Evolutionary conservation across 2,329 filamentous ascomycete species (phyloP).

Genomic region (Fusarium kyushuense): DNA sequence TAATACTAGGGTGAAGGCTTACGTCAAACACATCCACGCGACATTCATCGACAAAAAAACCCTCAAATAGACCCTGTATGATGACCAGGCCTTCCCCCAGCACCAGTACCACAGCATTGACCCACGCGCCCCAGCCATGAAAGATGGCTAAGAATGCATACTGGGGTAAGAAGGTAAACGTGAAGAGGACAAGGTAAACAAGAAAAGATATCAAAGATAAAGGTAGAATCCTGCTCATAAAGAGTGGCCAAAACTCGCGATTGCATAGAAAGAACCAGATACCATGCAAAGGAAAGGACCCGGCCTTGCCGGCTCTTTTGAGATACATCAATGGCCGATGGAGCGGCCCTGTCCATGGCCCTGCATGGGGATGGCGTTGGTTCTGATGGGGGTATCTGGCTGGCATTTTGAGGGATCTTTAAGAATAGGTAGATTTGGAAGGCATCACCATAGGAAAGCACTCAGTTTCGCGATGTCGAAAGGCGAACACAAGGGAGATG

Average conservation of each 20-base stretch:
- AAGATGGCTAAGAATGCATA: constrained; percentile 91
- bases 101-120: constrained; percentile 88
- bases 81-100: constrained; percentile 85
- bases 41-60: constrained; percentile 83
- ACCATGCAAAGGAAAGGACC: constrained; percentile 73
- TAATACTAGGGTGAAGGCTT: constrained; percentile 47
- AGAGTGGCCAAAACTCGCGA: constrained; percentile 84
- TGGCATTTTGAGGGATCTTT: constrained; percentile 36
- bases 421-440: constrained; percentile 3
- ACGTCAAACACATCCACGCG: constrained; percentile 88
- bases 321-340: constrained; percentile 58
- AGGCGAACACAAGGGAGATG: constrained; percentile 12
- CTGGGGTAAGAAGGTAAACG: constrained; percentile 89
- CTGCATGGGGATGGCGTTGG: constrained; percentile 28
- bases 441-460: constrained; percentile 27
- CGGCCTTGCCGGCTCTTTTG: constrained; percentile 59
- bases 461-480: constrained; percentile 6
- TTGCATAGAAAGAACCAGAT: constrained; percentile 85
- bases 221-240: constrained; percentile 81
- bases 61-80: constrained; percentile 77
- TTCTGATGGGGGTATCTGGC: constrained; percentile 16
- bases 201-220: constrained; percentile 84
- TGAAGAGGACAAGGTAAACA: constrained; percentile 87
- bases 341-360: constrained; percentile 43
- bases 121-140: constrained; percentile 87